Evolutionary conservation across 805 yeast species (phyloP).

Genomic region (Kuraishia molischiana): DNA sequence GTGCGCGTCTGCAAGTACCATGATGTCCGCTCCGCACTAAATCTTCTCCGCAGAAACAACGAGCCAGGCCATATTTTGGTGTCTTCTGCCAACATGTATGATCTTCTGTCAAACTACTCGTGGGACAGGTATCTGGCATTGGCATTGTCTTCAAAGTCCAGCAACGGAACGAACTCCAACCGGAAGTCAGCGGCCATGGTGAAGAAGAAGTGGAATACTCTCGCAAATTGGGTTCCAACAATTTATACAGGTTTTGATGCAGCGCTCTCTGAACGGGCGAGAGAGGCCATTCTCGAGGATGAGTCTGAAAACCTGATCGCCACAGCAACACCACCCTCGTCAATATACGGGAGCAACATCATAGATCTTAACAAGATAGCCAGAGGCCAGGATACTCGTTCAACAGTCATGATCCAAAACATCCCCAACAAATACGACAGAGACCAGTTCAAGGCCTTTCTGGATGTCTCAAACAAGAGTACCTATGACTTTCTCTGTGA

Average conservation of each 20-base stretch:
- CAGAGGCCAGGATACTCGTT: constrained; percentile 31
- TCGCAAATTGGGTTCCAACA: background rate
- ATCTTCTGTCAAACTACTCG: background rate
- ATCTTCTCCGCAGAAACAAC: background rate
- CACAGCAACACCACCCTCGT: too few relatives aligned
- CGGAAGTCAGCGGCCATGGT: too few relatives aligned
- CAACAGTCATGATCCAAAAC: constrained; percentile 42
- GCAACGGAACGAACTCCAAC: too few relatives aligned
- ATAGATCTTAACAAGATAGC: constrained; percentile 30
- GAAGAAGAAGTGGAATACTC: background rate
- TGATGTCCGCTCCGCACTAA: background rate
- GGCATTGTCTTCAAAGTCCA: too few relatives aligned
- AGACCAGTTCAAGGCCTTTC: constrained; percentile 30
- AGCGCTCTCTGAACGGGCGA: background rate
- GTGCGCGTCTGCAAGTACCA: background rate
- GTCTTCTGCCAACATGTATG: background rate
- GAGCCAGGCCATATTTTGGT: background rate
- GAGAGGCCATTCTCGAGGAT: constrained; percentile 5
- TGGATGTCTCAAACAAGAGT: constrained; percentile 32
- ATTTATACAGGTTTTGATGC: background rate
- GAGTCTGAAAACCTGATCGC: too few relatives aligned
- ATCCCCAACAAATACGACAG: constrained; percentile 44
- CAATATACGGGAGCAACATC: too few relatives aligned
- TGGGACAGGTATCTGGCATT: too few relatives aligned
- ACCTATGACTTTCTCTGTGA: constrained; percentile 29